Evolutionary conservation across 768 basidiomycete genomes (phyloP).

Genomic region (Lentinula detonsa): DNA sequence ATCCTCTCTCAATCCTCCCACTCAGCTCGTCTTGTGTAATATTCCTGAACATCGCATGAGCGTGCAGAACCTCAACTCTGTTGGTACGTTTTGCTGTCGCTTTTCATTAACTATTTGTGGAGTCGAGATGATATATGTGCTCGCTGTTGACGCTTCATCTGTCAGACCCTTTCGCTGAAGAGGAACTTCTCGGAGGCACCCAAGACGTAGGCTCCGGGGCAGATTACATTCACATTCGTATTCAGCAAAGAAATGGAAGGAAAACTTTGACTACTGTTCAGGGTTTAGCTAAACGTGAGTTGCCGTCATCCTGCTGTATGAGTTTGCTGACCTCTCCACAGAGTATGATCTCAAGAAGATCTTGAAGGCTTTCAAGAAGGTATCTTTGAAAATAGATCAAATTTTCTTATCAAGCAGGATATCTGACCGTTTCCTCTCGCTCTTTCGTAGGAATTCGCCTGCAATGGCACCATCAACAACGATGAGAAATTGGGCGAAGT

Average conservation of each 20-base stretch:
- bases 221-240: constrained; percentile 91
- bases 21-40: constrained; percentile 39
- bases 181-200: constrained; percentile 71
- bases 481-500: constrained; percentile 96
- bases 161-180: constrained; percentile 94
- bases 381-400: constrained; percentile 16
- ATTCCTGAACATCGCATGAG: constrained; percentile 74
- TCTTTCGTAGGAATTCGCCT: constrained; percentile 79
- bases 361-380: constrained; percentile 99
- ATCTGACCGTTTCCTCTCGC: constrained; percentile 8
- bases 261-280: constrained; percentile 98
- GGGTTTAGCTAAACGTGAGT: constrained; percentile 83
- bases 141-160: constrained; percentile 9
- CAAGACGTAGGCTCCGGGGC: constrained; percentile 76
- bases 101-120: neutral
- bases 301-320: constrained; percentile 3
- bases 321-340: constrained; percentile 22
- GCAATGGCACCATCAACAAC: constrained; percentile 95
- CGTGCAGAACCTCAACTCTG: constrained; percentile 86
- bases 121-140: neutral
- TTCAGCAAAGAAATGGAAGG: constrained; percentile 98
- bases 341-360: constrained; percentile 98
- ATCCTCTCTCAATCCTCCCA: constrained; percentile 30
- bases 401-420: constrained; percentile 6
- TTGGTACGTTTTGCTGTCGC: constrained; percentile 43